These are phyloP conservation scores for Saksenaea oblongispora DNA, from an alignment of 371 early-diverging fungal genomes.

Conservation along the genomic window DNA sequence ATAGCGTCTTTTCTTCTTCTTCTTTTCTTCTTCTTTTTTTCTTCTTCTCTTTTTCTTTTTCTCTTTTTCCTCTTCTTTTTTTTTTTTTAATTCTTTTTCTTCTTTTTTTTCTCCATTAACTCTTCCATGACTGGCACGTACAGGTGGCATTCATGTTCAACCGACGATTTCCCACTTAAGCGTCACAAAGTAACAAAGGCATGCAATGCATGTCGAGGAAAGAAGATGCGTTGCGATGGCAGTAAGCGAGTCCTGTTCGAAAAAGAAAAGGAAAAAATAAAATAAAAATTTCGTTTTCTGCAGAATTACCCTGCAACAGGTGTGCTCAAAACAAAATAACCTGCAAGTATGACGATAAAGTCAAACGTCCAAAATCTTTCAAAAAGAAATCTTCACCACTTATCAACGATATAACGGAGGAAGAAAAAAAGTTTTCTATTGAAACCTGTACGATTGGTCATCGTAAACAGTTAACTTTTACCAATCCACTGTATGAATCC, in stretches of 20 bases:
- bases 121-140: constrained; percentile 10
- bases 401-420: constrained; percentile 8
- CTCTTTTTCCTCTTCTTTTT: constrained; percentile 3
- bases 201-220: constrained; percentile 25
- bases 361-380: constrained; percentile 1
- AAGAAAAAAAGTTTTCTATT: background rate
- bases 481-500: constrained; percentile 21
- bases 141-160: constrained; percentile 31
- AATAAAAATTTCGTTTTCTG: background rate
- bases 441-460: constrained; percentile 1
- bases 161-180: constrained; percentile 30
- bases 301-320: constrained; percentile 23
- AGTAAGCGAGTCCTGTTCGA: constrained; percentile 12
- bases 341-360: constrained; percentile 10
- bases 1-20: background rate
- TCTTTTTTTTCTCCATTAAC: background rate
- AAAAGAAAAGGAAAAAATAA: background rate
- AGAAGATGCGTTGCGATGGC: constrained; percentile 36
- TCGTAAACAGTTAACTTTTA: constrained; percentile 20
- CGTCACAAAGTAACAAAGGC: constrained; percentile 28
- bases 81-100: constrained; percentile 3
- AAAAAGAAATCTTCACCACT: background rate
- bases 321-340: constrained; percentile 9
- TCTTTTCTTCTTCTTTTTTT: background rate
- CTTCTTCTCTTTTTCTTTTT: background rate